A percentile compares a stretch with the other conserved stretches of the same genome.
Evolutionary conservation across 441 rosid species (phyloP).

Genomic region (Gossypium gossypioides): DNA sequence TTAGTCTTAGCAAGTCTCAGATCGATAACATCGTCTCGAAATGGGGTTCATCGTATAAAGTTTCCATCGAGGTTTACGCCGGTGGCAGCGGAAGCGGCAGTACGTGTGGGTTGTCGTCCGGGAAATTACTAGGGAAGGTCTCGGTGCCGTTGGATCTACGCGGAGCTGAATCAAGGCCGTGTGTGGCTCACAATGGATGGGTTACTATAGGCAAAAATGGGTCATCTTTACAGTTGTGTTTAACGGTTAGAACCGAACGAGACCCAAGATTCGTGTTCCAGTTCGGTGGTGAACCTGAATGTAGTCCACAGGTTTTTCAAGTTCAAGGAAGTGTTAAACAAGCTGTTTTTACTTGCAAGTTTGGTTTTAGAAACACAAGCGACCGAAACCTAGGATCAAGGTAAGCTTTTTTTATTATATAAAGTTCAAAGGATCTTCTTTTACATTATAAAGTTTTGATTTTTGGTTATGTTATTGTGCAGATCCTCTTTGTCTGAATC

Average conservation of each 20-base stretch:
- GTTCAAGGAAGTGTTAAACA: constrained; percentile 52
- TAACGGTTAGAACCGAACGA: constrained; percentile 41
- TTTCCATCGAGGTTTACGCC: constrained; percentile 28
- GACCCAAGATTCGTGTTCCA: constrained; percentile 58
- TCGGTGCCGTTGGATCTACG: constrained; percentile 35
- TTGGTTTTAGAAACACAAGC: constrained; percentile 33
- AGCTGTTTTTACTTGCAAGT: constrained; percentile 67
- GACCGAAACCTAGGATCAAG: constrained; percentile 38
- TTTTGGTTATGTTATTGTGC: constrained; percentile 13
- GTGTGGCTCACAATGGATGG: constrained; percentile 45
- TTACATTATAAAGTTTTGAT: constrained; percentile 1
- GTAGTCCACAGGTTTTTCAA: constrained; percentile 61
- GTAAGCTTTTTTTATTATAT: constrained; percentile 13
- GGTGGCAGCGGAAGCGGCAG: constrained; percentile 17
- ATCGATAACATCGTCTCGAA: constrained; percentile 19
- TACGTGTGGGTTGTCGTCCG: constrained; percentile 23
- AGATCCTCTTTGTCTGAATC: constrained; percentile 52
- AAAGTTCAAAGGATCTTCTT: neutral
- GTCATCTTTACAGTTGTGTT: constrained; percentile 20
- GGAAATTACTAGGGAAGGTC: constrained; percentile 38
- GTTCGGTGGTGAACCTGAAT: constrained; percentile 56
- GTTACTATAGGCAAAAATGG: constrained; percentile 27
- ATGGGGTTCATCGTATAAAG: constrained; percentile 7
- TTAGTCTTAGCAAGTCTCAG: constrained; percentile 34
- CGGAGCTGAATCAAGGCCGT: constrained; percentile 29